Evolutionary conservation across 768 basidiomycete genomes (phyloP).

Genomic region (Lyophyllum atratum): DNA sequence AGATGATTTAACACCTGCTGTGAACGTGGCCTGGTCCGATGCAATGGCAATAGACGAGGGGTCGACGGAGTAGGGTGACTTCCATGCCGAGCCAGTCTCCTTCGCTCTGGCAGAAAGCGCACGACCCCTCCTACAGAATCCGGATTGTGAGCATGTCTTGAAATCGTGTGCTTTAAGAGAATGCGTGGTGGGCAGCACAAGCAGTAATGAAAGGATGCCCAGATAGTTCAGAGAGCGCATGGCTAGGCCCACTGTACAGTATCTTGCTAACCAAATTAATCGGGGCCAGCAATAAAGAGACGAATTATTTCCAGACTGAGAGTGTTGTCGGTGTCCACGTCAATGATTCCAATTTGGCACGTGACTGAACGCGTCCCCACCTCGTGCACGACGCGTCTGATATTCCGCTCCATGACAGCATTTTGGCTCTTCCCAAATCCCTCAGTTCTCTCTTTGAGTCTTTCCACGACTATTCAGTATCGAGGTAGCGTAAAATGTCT

Average conservation of each 20-base stretch:
- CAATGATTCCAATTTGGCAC: neutral
- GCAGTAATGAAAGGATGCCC: conserved; percentile 35
- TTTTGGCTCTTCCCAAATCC: no score
- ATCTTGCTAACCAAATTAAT: neutral
- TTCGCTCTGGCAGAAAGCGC: conserved; percentile 76
- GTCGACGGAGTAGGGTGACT: conserved; percentile 85
- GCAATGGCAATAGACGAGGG: conserved; percentile 52
- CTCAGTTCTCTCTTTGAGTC: no score
- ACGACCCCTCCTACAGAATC: conserved; percentile 88
- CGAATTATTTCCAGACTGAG: neutral
- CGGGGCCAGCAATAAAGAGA: neutral
- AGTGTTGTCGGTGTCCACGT: conserved; percentile 12
- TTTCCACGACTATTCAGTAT: no score
- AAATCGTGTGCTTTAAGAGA: conserved; percentile 85
- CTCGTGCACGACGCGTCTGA: no score
- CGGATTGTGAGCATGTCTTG: conserved; percentile 93
- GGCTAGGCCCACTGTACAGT: conserved; percentile 8
- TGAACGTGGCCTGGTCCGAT: conserved; percentile 60
- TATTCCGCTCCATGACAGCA: no score
- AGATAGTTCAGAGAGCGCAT: conserved; percentile 40
- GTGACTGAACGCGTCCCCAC: neutral
- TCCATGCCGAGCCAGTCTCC: conserved; percentile 61
- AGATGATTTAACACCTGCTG: conserved; percentile 74
- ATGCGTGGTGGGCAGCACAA: conserved; percentile 36
- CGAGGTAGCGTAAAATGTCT: no score